phyloP scores from a whole-genome alignment of 2,329 filamentous ascomycete species.

The Exophiala xenobiotica region DNA sequence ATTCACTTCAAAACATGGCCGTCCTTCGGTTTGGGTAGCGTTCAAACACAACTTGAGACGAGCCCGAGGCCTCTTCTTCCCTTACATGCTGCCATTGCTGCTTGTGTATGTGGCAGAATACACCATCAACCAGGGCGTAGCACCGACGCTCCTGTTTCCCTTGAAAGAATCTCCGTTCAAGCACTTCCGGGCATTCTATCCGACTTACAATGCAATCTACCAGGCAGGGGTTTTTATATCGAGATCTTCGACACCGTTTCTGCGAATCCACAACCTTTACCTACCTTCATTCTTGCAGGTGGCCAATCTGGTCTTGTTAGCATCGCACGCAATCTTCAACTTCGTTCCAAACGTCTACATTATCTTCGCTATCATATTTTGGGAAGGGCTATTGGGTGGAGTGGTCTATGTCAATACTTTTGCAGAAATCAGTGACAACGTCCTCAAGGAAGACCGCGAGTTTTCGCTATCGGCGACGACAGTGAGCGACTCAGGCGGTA shows the following conservation, averaged over 20 bases:
- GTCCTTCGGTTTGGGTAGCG: slow-evolving; percentile 35
- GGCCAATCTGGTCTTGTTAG: slow-evolving; percentile 71
- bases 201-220: slow-evolving; percentile 91
- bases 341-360: slow-evolving; percentile 84
- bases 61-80: slow-evolving; percentile 68
- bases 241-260: slow-evolving; percentile 82
- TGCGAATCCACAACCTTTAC: slow-evolving; percentile 79
- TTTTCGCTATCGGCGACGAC: slow-evolving; percentile 88
- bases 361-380: slow-evolving; percentile 83
- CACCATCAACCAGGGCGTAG: slow-evolving; percentile 92
- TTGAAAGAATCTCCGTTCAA: slow-evolving; percentile 72
- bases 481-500: slow-evolving; percentile 87
- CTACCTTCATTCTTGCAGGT: slow-evolving; percentile 79
- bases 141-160: slow-evolving; percentile 86
- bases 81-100: slow-evolving; percentile 84
- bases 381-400: slow-evolving; percentile 89
- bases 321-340: slow-evolving; percentile 71
- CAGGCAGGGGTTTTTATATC: slow-evolving; percentile 95
- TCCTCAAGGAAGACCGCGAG: slow-evolving; percentile 75
- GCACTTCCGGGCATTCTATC: slow-evolving; percentile 85
- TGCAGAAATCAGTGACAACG: slow-evolving; percentile 83
- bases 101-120: slow-evolving; percentile 96
- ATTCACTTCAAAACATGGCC: slow-evolving; percentile 4
- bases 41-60: slow-evolving; percentile 61
- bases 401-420: slow-evolving; percentile 96